A percentile compares a stretch with the other conserved stretches of the same genome.
phyloP scores from a whole-genome alignment of 75 land plant species.

The Ceratopteris richardii region DNA sequence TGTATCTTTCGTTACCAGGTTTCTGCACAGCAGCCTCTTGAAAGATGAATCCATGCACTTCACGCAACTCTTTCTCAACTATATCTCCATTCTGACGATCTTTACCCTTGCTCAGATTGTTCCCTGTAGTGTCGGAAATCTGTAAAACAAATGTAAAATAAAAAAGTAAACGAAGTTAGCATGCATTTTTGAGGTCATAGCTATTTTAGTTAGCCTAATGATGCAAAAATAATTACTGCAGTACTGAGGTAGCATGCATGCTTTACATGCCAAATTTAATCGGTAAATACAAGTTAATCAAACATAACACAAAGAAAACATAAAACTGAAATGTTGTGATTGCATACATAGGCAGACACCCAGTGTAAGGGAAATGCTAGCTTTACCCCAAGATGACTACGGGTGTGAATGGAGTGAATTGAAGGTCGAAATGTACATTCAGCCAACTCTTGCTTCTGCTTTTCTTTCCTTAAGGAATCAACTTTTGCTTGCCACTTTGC shows the following conservation, averaged over 20 bases:
- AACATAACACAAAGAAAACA: too few species aligned
- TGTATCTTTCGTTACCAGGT: slow-evolving; percentile 3
- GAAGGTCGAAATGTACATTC: slow-evolving; percentile 35
- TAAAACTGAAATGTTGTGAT: too few species aligned
- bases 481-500: slow-evolving; percentile 19
- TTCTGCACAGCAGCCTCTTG: slow-evolving; percentile 6
- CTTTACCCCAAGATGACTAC: slow-evolving; percentile 2
- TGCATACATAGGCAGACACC: too few species aligned
- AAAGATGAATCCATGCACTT: slow-evolving; percentile 7
- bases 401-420: neutral
- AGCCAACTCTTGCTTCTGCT: slow-evolving; percentile 24
- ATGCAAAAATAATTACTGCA: too few species aligned
- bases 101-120: neutral
- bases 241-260: too few species aligned
- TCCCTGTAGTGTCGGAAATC: neutral
- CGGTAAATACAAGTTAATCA: too few species aligned
- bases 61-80: slow-evolving; percentile 1
- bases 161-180: too few species aligned
- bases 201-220: too few species aligned
- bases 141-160: neutral
- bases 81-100: neutral
- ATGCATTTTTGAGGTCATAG: too few species aligned
- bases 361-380: too few species aligned
- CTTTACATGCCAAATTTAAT: too few species aligned
- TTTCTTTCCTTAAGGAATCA: slow-evolving; percentile 26